Conservation (phyloP, 1,139 yeast genomes). For the Hyphopichia wangnamkhiaoensis region DNA sequence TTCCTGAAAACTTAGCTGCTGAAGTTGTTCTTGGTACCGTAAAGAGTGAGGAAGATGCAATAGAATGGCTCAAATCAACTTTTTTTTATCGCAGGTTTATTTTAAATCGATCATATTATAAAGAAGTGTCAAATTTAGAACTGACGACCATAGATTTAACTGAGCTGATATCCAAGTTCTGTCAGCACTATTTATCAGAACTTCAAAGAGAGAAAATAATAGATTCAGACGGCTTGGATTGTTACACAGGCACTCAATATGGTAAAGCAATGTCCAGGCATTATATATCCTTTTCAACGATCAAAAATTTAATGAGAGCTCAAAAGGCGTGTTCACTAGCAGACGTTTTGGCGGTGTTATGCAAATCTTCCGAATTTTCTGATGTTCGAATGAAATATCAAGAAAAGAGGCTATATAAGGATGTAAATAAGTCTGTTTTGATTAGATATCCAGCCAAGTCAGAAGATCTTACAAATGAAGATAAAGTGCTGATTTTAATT, state of each 20-base stretch:
- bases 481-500: slow-evolving; percentile 37
- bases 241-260: slow-evolving; percentile 30
- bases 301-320: slow-evolving; percentile 30
- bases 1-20: slow-evolving; percentile 49
- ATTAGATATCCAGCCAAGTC: slow-evolving; percentile 29
- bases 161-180: slow-evolving; percentile 26
- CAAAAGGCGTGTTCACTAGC: slow-evolving; percentile 12
- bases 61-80: slow-evolving; percentile 52
- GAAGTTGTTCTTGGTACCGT: slow-evolving; percentile 51
- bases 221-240: slow-evolving; percentile 9
- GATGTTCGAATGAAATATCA: slow-evolving; percentile 37
- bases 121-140: slow-evolving; percentile 19
- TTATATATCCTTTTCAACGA: slow-evolving; percentile 43
- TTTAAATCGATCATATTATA: slow-evolving; percentile 39
- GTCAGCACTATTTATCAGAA: slow-evolving; percentile 26
- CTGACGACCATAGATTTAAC: slow-evolving; percentile 17
- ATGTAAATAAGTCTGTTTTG: slow-evolving; percentile 37
- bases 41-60: slow-evolving; percentile 36
- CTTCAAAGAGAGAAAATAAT: slow-evolving; percentile 30
- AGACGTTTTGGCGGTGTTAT: slow-evolving; percentile 25
- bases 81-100: slow-evolving; percentile 49
- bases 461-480: slow-evolving; percentile 19
- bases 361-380: slow-evolving; percentile 39
- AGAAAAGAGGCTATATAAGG: slow-evolving; percentile 45
- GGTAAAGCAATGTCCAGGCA: slow-evolving; percentile 50